Evolutionary conservation across 495 filamentous ascomycete species (phyloP).

Genomic region (Pyrenula massariospora): DNA sequence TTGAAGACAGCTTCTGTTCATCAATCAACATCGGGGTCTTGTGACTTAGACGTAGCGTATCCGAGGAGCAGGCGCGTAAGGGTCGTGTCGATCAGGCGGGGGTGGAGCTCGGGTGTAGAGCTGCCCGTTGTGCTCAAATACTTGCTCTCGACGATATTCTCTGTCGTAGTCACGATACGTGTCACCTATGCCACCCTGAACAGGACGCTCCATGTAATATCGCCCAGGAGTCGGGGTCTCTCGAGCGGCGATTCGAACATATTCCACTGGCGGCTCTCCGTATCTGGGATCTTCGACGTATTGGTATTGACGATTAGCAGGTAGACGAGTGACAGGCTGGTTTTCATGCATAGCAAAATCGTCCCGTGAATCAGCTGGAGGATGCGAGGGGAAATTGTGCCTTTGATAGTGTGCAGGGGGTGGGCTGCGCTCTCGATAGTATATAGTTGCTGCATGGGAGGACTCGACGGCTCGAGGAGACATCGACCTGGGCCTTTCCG

Average conservation of each 20-base stretch:
- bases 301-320: slow-evolving; percentile 1
- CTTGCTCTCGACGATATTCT: slow-evolving; percentile 3
- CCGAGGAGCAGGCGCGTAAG: not conserved
- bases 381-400: slow-evolving; percentile 11
- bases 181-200: not conserved
- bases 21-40: too few species aligned
- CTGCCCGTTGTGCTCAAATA: slow-evolving; percentile 11
- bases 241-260: slow-evolving; percentile 6
- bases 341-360: slow-evolving; percentile 13
- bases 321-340: not conserved
- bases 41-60: not conserved
- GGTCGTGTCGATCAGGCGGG: not conserved
- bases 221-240: not conserved
- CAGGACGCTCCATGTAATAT: not conserved
- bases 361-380: slow-evolving; percentile 21
- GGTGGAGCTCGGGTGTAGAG: slow-evolving; percentile 4
- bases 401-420: slow-evolving; percentile 6
- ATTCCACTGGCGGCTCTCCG: slow-evolving; percentile 8
- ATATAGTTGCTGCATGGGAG: slow-evolving; percentile 4
- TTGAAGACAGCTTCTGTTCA: too few species aligned
- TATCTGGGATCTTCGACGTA: slow-evolving; percentile 7
- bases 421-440: slow-evolving; percentile 11
- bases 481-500: slow-evolving; percentile 2
- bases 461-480: slow-evolving; percentile 9
- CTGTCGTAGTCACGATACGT: not conserved